A percentile compares a stretch with the other conserved stretches of the same genome.
Evolutionary conservation across 345 rosid genomes (phyloP).

Genomic region (Mallotus nudiflorus): DNA sequence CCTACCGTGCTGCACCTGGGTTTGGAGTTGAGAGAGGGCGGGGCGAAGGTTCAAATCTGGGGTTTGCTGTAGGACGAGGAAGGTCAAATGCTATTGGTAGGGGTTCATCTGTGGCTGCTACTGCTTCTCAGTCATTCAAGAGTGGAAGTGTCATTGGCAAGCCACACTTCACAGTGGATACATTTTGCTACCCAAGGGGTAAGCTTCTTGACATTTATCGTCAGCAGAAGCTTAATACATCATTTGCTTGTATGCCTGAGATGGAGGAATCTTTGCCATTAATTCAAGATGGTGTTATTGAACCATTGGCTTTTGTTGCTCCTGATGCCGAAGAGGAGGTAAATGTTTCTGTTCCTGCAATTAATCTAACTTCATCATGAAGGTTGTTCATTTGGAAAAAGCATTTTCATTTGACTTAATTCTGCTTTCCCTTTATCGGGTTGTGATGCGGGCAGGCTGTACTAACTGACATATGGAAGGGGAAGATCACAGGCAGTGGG

Average conservation of each 20-base stretch:
- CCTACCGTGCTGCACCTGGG: constrained; percentile 82
- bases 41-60: constrained; percentile 56
- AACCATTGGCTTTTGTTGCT: constrained; percentile 73
- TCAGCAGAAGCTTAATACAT: constrained; percentile 36
- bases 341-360: constrained; percentile 6
- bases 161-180: constrained; percentile 27
- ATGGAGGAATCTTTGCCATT: constrained; percentile 56
- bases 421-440: constrained; percentile 5
- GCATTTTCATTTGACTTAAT: constrained; percentile 6
- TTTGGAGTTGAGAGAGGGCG: constrained; percentile 72
- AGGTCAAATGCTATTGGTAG: constrained; percentile 49
- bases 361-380: not conserved
- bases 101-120: constrained; percentile 29
- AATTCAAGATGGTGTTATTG: constrained; percentile 37
- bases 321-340: constrained; percentile 85
- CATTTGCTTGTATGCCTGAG: constrained; percentile 42
- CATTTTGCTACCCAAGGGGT: constrained; percentile 70
- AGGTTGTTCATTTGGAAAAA: not conserved
- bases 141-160: constrained; percentile 44
- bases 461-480: constrained; percentile 66
- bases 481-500: constrained; percentile 61
- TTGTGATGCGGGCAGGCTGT: constrained; percentile 40
- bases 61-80: constrained; percentile 82
- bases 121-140: constrained; percentile 31
- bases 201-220: constrained; percentile 79